Percentiles rank a stretch among this genome's conserved stretches.
These are phyloP conservation scores for Phytophthora kernoviae DNA, from an alignment of 352 stramenopile genomes.

Conservation along the genomic window DNA sequence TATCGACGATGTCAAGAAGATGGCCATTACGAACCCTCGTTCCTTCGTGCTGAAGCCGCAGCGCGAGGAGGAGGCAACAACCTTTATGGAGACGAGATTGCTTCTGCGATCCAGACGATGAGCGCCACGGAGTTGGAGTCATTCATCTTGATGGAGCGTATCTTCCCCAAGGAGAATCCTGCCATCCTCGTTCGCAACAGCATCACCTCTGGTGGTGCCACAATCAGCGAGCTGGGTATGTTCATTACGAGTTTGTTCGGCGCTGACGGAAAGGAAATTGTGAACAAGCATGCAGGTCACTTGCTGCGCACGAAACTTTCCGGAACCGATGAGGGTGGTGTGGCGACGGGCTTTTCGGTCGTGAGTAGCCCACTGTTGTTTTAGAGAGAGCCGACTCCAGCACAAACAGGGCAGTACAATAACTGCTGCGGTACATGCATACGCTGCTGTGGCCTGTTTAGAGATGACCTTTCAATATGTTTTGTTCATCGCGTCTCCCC, in stretches of 20 bases:
- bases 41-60: constrained; percentile 98
- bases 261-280: constrained; percentile 70
- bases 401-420: not conserved
- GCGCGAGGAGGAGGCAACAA: constrained; percentile 98
- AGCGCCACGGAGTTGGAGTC: constrained; percentile 76
- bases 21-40: constrained; percentile 62
- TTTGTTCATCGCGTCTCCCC: constrained; percentile 4
- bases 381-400: constrained; percentile 34
- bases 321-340: constrained; percentile 96
- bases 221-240: constrained; percentile 95
- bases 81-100: constrained; percentile 94
- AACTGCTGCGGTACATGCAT: not conserved
- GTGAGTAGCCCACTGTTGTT: constrained; percentile 91
- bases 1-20: constrained; percentile 74
- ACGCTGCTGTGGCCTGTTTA: not conserved
- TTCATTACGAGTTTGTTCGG: constrained; percentile 92
- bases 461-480: constrained; percentile 19
- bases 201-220: constrained; percentile 72
- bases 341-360: constrained; percentile 94
- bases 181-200: constrained; percentile 86
- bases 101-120: constrained; percentile 81
- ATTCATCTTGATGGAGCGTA: constrained; percentile 97
- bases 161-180: constrained; percentile 90
- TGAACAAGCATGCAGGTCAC: constrained; percentile 95
- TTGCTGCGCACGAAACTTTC: constrained; percentile 96